These are phyloP conservation scores for Apocynum venetum DNA, from an alignment of 257 asterid species.

Conservation along the genomic window DNA sequence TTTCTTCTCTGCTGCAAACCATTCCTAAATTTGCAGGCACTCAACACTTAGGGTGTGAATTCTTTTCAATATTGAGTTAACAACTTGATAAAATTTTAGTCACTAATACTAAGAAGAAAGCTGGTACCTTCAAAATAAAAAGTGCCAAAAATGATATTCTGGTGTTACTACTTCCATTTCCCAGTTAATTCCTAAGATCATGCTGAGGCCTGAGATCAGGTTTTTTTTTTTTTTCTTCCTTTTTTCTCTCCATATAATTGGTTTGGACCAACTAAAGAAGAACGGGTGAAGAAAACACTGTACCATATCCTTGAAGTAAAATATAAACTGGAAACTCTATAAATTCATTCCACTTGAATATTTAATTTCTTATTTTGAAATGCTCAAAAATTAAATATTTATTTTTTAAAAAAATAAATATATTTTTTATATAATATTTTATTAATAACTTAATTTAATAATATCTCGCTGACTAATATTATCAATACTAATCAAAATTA, in stretches of 20 bases:
- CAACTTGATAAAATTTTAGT: not conserved
- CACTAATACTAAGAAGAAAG: not conserved
- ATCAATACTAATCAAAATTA: no score
- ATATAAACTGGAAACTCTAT: no score
- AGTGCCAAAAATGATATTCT: not conserved
- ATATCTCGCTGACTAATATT: no score
- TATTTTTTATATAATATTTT: no score
- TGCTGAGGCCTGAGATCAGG: not conserved
- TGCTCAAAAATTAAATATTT: no score
- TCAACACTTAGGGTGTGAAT: not conserved
- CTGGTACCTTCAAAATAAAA: not conserved
- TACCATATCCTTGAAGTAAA: not conserved
- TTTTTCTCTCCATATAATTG: no score
- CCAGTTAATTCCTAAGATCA: not conserved
- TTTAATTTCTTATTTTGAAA: no score
- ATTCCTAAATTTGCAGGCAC: constrained; percentile 23
- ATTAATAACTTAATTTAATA: no score
- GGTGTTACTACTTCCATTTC: not conserved
- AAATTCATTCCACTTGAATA: no score
- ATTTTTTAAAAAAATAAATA: no score
- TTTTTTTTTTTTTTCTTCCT: no score
- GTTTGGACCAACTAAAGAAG: no score
- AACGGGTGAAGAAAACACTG: not conserved
- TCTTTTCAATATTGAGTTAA: not conserved
- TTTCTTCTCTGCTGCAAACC: constrained; percentile 40